Evolutionary conservation across 2,329 filamentous ascomycete species (phyloP).

Genomic region (Stromatinia cepivora): DNA sequence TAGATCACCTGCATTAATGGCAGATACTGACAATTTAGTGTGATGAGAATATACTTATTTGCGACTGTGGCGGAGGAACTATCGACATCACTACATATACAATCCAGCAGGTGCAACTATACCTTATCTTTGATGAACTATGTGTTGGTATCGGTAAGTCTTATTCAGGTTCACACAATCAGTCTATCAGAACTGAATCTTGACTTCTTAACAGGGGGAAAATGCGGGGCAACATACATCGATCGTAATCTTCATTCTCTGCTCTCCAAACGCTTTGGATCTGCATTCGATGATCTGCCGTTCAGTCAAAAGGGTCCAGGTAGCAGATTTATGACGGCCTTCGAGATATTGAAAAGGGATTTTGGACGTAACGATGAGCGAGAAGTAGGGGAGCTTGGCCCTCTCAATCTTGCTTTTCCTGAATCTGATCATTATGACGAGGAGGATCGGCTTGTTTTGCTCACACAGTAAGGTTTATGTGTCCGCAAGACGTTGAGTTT

Average conservation of each 20-base stretch:
- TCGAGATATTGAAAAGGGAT: constrained; percentile 28
- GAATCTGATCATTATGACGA: constrained; percentile 28
- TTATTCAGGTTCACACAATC: background rate
- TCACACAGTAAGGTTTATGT: constrained; percentile 28
- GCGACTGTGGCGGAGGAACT: constrained; percentile 36
- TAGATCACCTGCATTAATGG: background rate
- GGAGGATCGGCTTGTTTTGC: constrained; percentile 27
- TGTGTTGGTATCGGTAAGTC: constrained; percentile 23
- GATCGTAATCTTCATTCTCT: constrained; percentile 34
- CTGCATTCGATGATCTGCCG: constrained; percentile 27
- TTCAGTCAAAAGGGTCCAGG: constrained; percentile 29
- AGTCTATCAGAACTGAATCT: background rate
- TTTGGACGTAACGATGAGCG: constrained; percentile 28
- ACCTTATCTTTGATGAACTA: constrained; percentile 31
- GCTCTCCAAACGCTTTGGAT: constrained; percentile 31
- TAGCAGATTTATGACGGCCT: constrained; percentile 30
- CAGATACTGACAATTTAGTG: constrained; percentile 21
- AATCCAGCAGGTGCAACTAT: constrained; percentile 27
- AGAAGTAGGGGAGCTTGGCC: constrained; percentile 25
- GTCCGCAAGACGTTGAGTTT: background rate
- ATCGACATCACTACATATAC: constrained; percentile 36
- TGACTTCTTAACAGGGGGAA: constrained; percentile 28
- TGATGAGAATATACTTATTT: constrained; percentile 32
- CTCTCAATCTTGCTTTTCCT: constrained; percentile 28
- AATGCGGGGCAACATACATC: constrained; percentile 35